These are phyloP conservation scores for Trypanosoma avium DNA, from an alignment of 208 protist genomes.

Conservation along the genomic window DNA sequence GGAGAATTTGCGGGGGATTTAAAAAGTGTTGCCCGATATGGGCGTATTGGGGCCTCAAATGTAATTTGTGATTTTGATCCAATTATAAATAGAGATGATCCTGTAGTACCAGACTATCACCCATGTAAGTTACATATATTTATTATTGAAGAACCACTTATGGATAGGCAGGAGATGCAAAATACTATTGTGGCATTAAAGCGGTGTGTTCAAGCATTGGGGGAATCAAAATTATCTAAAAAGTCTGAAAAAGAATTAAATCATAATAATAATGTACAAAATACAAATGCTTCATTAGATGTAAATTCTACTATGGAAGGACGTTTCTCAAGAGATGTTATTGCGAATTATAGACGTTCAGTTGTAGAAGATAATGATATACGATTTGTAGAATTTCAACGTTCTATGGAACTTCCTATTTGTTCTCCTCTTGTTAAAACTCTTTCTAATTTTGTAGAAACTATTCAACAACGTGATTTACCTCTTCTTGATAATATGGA, in stretches of 20 bases:
- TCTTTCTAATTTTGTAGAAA: constrained; percentile 54
- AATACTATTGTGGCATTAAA: constrained; percentile 6
- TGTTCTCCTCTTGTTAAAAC: constrained; percentile 38
- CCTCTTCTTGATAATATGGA: constrained; percentile 25
- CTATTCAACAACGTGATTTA: constrained; percentile 27
- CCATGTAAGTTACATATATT: constrained; percentile 51
- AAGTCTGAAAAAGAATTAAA: background rate
- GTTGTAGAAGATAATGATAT: constrained; percentile 72
- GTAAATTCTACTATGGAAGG: background rate
- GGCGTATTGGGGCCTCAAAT: constrained; percentile 29
- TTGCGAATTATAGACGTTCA: constrained; percentile 59
- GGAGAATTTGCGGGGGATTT: constrained; percentile 64
- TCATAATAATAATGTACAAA: background rate
- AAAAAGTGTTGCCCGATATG: constrained; percentile 50
- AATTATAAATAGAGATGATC: background rate
- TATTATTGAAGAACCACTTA: constrained; percentile 52
- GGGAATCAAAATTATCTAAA: no score
- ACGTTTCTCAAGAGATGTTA: constrained; percentile 23
- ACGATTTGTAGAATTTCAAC: constrained; percentile 65
- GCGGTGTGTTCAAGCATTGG: background rate
- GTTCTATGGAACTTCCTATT: constrained; percentile 40
- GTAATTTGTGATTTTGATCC: constrained; percentile 50
- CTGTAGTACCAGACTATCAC: constrained; percentile 7
- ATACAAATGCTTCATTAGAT: background rate
- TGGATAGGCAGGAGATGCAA: constrained; percentile 37